Conservation (phyloP, 2,329 filamentous ascomycete species). For the Microdochium nivale region DNA sequence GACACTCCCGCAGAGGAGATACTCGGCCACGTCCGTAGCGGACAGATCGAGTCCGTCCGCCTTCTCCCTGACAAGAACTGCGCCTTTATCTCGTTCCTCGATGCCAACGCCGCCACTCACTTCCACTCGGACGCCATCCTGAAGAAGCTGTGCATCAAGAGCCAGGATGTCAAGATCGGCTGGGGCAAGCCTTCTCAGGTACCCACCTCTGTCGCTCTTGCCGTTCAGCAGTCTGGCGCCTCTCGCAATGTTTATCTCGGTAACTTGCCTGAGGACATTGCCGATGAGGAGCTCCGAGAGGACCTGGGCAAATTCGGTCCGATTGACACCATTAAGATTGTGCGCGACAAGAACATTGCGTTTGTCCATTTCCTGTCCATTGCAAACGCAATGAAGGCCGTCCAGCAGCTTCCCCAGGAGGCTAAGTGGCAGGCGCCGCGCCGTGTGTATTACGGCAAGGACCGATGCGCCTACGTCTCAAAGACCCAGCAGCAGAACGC, state of each 20-base stretch:
- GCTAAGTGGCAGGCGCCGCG: slow-evolving; percentile 93
- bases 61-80: slow-evolving; percentile 98
- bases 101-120: slow-evolving; percentile 94
- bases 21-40: slow-evolving; percentile 88
- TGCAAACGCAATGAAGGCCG: slow-evolving; percentile 96
- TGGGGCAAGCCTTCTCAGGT: slow-evolving; percentile 99
- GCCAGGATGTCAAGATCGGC: slow-evolving; percentile 98
- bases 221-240: slow-evolving; percentile 93
- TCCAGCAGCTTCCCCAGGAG: slow-evolving; percentile 92
- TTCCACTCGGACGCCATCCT: slow-evolving; percentile 99
- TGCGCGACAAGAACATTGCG: slow-evolving; percentile 94
- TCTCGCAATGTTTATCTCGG: slow-evolving; percentile 96
- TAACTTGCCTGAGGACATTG: slow-evolving; percentile 82
- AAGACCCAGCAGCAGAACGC: slow-evolving; percentile 99
- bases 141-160: slow-evolving; percentile 98
- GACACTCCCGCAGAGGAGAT: slow-evolving; percentile 97
- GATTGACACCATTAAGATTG: slow-evolving; percentile 95
- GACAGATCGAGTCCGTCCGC: slow-evolving; percentile 97
- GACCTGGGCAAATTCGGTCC: slow-evolving; percentile 93
- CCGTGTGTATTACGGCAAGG: slow-evolving; percentile 97
- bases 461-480: slow-evolving; percentile 95
- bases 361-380: slow-evolving; percentile 96
- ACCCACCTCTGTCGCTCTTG: slow-evolving; percentile 91
- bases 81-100: slow-evolving; percentile 97
- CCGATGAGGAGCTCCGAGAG: slow-evolving; percentile 86